Evolutionary conservation across 2,329 filamentous ascomycete genomes (phyloP), one percentile per base, ranked within the genome.

Genomic region (Penicillium sp.): DNA sequence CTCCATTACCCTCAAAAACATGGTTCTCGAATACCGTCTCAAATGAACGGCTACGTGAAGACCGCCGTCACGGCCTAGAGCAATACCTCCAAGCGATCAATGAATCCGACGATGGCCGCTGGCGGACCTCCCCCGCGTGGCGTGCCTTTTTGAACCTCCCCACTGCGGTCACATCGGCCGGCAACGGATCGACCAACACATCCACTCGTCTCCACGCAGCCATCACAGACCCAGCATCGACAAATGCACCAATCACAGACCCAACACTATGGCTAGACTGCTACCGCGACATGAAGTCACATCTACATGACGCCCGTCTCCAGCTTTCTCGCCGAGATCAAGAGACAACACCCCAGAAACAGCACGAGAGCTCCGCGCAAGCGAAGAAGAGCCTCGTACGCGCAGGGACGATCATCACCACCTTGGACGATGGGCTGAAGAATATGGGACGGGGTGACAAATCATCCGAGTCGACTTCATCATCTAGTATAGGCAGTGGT

Each of bases 221-320:
- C 5, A 68, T 77, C 34, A 75, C 74, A 4, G 75, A 75, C 5
- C 72, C 75, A 0, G 54, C 75, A 44, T 51, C 61, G 31, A 65
- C 65, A 5, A 63, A 62, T 64, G 66, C 62, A 8, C 67, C 76
- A 0, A 78, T 80, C 47, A 77, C 74, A 27, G 79, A 81, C 61
- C 80, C 80, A n/a, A 80, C 79, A 3, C 76, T 83, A 24, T 88
- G 85, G 85, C 74, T 88, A 14, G 84, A 87, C 64, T 80, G 80
- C 56, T 82, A 85, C 65, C 68, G 80, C 2, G 81, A 85, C 48
- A 75, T 87, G 59, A 87, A 87, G 68, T 68, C 75, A 7, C 79
- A 83, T 53, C 74, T 88, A n/a, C 83, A 86, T 61, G 80, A 84
- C 53, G 83, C 83, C 2, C 69, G 85, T 8, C 69, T 83, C 18